A percentile compares a stretch with the other conserved stretches of the same genome.
phyloP scores from a whole-genome alignment of 176 grass and related monocot genomes.

The Musa acuminata region DNA sequence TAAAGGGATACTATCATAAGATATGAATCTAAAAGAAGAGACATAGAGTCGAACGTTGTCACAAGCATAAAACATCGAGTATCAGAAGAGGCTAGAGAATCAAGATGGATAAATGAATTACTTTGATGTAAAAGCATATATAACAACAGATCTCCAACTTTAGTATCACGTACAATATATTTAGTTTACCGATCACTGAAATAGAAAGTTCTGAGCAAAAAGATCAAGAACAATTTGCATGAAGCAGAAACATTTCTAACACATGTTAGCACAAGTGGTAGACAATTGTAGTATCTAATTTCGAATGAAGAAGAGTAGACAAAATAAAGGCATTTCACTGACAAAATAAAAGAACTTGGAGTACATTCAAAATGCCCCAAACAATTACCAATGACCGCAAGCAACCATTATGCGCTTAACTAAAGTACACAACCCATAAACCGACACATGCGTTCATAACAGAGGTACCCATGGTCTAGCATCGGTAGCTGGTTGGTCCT shows the following conservation, averaged over 20 bases:
- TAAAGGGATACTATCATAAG: too few relatives aligned
- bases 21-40: too few relatives aligned
- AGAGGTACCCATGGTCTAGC: background rate
- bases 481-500: background rate
- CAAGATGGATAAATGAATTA: too few relatives aligned
- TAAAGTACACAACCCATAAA: background rate
- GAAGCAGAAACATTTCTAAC: background rate
- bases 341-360: background rate
- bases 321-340: background rate
- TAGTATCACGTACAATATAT: too few relatives aligned
- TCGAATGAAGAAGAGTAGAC: too few relatives aligned
- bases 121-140: too few relatives aligned
- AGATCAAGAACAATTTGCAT: background rate
- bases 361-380: background rate
- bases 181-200: too few relatives aligned
- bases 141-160: too few relatives aligned
- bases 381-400: slow-evolving; percentile 2
- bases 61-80: too few relatives aligned
- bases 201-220: too few relatives aligned
- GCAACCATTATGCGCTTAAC: background rate
- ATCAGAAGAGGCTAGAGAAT: too few relatives aligned
- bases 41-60: too few relatives aligned
- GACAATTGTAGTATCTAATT: background rate
- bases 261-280: background rate
- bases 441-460: background rate